Evolutionary conservation across 305 asterid species (phyloP).

Genomic region (Andrographis paniculata): DNA sequence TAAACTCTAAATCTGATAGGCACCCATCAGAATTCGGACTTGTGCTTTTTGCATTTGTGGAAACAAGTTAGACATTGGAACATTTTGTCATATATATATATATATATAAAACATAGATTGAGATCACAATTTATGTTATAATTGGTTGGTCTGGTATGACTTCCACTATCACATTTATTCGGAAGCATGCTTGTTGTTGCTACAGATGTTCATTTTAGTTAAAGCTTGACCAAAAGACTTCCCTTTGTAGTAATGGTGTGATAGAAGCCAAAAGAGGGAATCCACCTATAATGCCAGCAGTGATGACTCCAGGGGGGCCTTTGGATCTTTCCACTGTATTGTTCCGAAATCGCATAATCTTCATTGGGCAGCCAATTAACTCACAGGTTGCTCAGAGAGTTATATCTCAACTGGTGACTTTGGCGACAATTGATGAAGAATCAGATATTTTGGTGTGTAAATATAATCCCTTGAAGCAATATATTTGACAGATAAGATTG

Average conservation of each 20-base stretch:
- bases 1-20: background rate
- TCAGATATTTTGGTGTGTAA: constrained; percentile 70
- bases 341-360: constrained; percentile 89
- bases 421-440: constrained; percentile 87
- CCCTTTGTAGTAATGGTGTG: constrained; percentile 38
- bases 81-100: background rate
- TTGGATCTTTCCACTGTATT: constrained; percentile 82
- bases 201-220: constrained; percentile 6
- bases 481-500: background rate
- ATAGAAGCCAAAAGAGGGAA: constrained; percentile 74
- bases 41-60: constrained; percentile 2
- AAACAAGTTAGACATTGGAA: constrained; percentile 5
- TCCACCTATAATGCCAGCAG: constrained; percentile 93
- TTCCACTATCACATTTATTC: constrained; percentile 7
- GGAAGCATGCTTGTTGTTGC: constrained; percentile 1
- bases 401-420: constrained; percentile 87
- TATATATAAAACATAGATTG: background rate
- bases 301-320: constrained; percentile 83
- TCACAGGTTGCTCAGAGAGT: constrained; percentile 85
- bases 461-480: constrained; percentile 9
- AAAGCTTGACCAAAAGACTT: constrained; percentile 15
- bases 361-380: constrained; percentile 76
- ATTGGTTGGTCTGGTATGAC: constrained; percentile 8
- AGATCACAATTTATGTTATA: constrained; percentile 1
- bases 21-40: background rate